Percentiles rank a stretch among this genome's conserved stretches.
Evolutionary conservation across 2,329 filamentous ascomycete genomes (phyloP).

Genomic region (Pseudophaeomoniella oleicola): DNA sequence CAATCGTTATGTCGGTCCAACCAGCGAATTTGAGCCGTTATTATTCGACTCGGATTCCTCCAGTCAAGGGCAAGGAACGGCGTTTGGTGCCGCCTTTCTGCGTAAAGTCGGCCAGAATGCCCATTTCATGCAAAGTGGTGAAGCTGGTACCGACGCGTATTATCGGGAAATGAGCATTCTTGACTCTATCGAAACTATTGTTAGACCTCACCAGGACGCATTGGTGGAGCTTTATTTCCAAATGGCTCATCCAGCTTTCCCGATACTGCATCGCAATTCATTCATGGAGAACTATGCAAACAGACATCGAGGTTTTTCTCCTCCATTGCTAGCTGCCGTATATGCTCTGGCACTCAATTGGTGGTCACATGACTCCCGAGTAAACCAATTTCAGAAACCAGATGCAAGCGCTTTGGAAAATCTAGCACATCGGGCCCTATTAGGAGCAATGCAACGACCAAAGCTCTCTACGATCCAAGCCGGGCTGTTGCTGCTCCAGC

Average conservation of each 20-base stretch:
- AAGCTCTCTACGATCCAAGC: constrained; percentile 42
- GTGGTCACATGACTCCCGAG: background rate
- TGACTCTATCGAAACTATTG: background rate
- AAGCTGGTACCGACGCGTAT: background rate
- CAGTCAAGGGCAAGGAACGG: background rate
- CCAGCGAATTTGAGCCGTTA: background rate
- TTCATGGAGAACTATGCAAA: background rate
- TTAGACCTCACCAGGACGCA: background rate
- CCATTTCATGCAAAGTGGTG: background rate
- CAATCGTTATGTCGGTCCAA: background rate
- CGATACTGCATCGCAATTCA: background rate
- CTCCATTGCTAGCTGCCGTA: background rate
- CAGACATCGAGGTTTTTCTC: background rate
- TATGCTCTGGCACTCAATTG: background rate
- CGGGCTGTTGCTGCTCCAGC: constrained; percentile 35
- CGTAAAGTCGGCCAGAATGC: background rate
- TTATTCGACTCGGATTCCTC: background rate
- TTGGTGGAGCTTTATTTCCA: background rate
- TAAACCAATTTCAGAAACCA: background rate
- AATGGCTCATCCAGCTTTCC: background rate
- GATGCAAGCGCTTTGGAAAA: background rate
- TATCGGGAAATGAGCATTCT: background rate
- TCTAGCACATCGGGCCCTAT: background rate
- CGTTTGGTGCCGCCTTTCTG: background rate
- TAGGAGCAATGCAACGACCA: constrained; percentile 15